These are phyloP conservation scores for Phalaenopsis hybrid DNA, from an alignment of 116 monocot genomes.

Conservation along the genomic window DNA sequence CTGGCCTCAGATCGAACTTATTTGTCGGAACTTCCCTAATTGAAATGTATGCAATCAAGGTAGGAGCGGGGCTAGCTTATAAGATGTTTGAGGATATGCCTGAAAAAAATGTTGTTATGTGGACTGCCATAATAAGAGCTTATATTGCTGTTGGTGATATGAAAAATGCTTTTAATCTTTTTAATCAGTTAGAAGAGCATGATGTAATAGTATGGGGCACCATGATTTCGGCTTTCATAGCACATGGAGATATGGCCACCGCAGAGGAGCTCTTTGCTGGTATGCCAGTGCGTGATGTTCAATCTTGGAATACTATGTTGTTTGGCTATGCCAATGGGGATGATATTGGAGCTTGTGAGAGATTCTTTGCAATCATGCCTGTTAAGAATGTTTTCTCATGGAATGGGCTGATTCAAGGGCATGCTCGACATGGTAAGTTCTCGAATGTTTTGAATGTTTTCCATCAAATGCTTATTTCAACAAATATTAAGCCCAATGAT, in stretches of 20 bases:
- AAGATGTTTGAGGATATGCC: conserved; percentile 49
- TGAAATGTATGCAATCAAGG: conserved; percentile 29
- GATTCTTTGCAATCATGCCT: conserved; percentile 44
- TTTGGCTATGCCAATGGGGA: conserved; percentile 29
- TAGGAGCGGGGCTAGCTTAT: conserved; percentile 11
- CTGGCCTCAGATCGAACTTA: conserved; percentile 26
- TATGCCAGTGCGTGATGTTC: conserved; percentile 38
- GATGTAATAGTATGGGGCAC: conserved; percentile 52
- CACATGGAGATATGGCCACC: conserved; percentile 29
- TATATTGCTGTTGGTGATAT: conserved; percentile 33
- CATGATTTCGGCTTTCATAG: conserved; percentile 38
- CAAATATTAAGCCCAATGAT: not conserved
- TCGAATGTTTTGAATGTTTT: conserved; percentile 26
- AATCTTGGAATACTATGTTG: conserved; percentile 57
- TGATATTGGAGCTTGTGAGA: conserved; percentile 28
- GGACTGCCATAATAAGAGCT: conserved; percentile 35
- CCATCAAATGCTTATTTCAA: conserved; percentile 19
- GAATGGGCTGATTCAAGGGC: conserved; percentile 50
- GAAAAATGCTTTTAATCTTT: conserved; percentile 22
- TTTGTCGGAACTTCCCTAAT: conserved; percentile 47
- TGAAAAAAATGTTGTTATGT: conserved; percentile 36
- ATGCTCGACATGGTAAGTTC: conserved; percentile 18
- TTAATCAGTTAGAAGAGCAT: conserved; percentile 24
- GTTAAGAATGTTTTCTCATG: conserved; percentile 59
- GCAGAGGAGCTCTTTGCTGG: conserved; percentile 27